Percentiles rank a stretch among this genome's conserved stretches.
phyloP scores from a whole-genome alignment of 768 basidiomycete genomes.

The Pleurotus tuber-regium region DNA sequence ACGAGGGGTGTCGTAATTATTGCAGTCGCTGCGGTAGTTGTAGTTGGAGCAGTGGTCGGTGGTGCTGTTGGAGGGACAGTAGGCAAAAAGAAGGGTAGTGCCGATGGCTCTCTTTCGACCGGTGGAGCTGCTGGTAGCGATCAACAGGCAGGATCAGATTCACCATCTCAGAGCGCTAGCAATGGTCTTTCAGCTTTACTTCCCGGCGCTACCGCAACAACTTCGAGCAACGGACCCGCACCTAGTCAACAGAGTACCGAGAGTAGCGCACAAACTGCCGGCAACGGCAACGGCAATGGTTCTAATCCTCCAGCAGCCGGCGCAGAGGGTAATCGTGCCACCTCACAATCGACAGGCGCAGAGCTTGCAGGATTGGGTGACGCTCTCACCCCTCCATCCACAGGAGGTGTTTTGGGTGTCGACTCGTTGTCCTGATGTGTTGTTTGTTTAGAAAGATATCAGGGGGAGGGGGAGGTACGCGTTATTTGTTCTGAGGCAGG shows the following conservation, averaged over 20 bases:
- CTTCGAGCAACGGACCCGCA: background rate
- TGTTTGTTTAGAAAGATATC: no score
- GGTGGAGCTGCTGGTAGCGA: background rate
- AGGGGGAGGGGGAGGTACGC: no score
- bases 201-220: background rate
- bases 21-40: conserved; percentile 32
- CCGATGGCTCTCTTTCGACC: background rate
- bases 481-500: no score
- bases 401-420: background rate
- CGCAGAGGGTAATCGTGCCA: no score
- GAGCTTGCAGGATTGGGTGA: background rate
- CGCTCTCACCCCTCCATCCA: background rate
- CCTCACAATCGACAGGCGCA: no score
- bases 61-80: conserved; percentile 56
- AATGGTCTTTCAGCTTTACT: no score
- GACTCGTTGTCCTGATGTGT: background rate
- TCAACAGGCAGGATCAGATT: background rate
- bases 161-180: no score
- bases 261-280: background rate
- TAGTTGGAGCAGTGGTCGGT: conserved; percentile 53
- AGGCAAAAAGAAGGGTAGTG: conserved; percentile 14
- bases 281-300: background rate
- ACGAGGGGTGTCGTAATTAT: conserved; percentile 41
- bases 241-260: background rate
- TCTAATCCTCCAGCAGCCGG: background rate